phyloP scores from a whole-genome alignment of 225 moss, liverwort and hornwort species.

The Rhytidiadelphus loreus region DNA sequence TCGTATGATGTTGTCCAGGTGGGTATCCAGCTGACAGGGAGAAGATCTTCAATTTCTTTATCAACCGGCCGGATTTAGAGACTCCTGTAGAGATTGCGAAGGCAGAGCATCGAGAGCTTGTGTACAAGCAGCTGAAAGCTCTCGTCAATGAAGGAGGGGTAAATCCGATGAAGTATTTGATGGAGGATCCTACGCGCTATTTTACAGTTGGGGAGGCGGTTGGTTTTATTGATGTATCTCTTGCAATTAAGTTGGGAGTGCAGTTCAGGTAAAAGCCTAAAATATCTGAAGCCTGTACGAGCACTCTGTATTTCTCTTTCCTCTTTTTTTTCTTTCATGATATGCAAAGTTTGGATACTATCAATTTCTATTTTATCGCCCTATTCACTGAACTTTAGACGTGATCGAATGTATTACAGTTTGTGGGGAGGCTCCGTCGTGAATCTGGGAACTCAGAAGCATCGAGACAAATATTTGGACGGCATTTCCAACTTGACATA shows the following conservation, averaged over 20 bases:
- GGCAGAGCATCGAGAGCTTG: constrained; percentile 63
- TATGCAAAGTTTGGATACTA: background rate
- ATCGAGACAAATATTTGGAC: constrained; percentile 55
- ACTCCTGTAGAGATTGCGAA: constrained; percentile 70
- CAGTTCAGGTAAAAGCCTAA: constrained; percentile 49
- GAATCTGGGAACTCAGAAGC: constrained; percentile 77
- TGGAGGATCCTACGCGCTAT: constrained; percentile 63
- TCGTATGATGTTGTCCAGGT: constrained; percentile 21
- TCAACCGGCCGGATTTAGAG: constrained; percentile 52
- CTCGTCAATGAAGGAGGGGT: constrained; percentile 60
- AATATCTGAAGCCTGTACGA: background rate
- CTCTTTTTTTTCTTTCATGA: background rate
- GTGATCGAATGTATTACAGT: constrained; percentile 21
- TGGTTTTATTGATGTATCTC: constrained; percentile 71
- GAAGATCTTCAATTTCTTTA: constrained; percentile 54
- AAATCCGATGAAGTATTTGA: constrained; percentile 55
- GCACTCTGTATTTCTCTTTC: background rate
- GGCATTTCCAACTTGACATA: constrained; percentile 65
- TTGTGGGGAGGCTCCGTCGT: constrained; percentile 73
- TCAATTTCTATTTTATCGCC: background rate
- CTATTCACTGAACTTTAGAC: background rate
- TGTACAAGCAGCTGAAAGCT: constrained; percentile 51
- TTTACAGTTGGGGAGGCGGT: constrained; percentile 60
- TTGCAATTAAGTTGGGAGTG: constrained; percentile 70
- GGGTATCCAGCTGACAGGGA: constrained; percentile 57